Conservation (phyloP, 2,329 filamentous ascomycete species). For the Epichloe hybrida region DNA sequence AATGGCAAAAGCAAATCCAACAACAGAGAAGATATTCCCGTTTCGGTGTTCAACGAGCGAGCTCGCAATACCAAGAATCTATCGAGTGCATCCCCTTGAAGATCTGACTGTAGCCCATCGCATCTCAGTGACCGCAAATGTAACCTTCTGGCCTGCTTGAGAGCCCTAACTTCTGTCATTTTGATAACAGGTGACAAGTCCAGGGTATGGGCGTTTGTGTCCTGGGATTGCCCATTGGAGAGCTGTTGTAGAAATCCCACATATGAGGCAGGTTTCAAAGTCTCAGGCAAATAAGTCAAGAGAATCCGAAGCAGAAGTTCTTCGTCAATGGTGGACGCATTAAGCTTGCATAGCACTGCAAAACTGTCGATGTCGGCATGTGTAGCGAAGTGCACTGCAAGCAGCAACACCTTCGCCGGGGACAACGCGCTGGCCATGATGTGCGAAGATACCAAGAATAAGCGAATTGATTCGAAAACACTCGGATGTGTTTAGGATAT, state of each 20-base stretch:
- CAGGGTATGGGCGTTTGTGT: constrained; percentile 29
- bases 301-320: constrained; percentile 59
- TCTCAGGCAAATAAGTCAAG: constrained; percentile 66
- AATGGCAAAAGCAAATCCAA: constrained; percentile 58
- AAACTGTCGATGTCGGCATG: constrained; percentile 52
- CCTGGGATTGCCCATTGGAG: constrained; percentile 30
- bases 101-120: constrained; percentile 31
- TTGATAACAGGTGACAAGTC: constrained; percentile 43
- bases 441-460: neutral
- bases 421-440: constrained; percentile 30
- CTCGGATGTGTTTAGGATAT: neutral
- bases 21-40: constrained; percentile 56
- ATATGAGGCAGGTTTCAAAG: constrained; percentile 48
- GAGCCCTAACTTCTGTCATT: constrained; percentile 49
- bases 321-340: constrained; percentile 44
- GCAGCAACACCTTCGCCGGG: constrained; percentile 54
- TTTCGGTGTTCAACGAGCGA: constrained; percentile 55
- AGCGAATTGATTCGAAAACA: neutral
- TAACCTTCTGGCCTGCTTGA: constrained; percentile 50
- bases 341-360: constrained; percentile 41
- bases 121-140: constrained; percentile 44
- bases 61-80: constrained; percentile 56
- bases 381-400: constrained; percentile 57
- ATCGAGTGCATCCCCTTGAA: constrained; percentile 40
- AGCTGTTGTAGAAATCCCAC: constrained; percentile 46